Base-by-base conservation (phyloP, 2,329 filamentous ascomycete species). In the Epichloe gansuensis region DNA sequence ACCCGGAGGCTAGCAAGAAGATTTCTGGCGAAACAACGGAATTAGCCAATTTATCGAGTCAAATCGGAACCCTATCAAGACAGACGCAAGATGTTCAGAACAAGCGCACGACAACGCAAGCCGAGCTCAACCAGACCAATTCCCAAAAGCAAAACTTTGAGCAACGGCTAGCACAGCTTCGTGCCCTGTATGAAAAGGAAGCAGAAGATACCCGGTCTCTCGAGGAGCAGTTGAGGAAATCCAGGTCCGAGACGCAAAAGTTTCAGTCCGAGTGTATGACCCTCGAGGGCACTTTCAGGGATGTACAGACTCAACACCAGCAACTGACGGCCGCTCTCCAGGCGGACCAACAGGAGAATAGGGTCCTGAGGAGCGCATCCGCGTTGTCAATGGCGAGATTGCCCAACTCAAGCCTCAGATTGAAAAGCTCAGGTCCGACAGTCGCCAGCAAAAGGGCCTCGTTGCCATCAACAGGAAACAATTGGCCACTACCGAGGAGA, bases 391-490 rank as follows among this genome's bases (percentile, higher is more conserved):
- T 63, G 77, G 81, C 12, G 89, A 95, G 67, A 84, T 95, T 60
- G 77, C 81, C 17, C 85, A 90, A 67, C 73, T 97, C 42, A 94
- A 90, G 67, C 90, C 91, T 35, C 85, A 91, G 59, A 82, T 98
- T 50, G 93, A 98, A 67, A 97, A 96, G 74, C 77, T 95, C 61
- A 90, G 87, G 66, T 88, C 86, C 12, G 90, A 96, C 61, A 90
- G 90, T 28, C 83, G 93, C 43, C 93, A 97, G 67, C 91, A 97
- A 65, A 97, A 95, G 72, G 93, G 93, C 17, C 76, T 97, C 58
- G 91, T 95, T 34, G 91, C 93, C 44, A 98, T 98, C 72, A 96
- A 96, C 72, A 97, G 94, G 76, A 98, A 98, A 73, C 93, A 98
- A 70, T 75, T 97, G 55, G 81, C 85, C 38, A 96, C 91, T 1